phyloP scores from a whole-genome alignment of 768 basidiomycete genomes.

The Lactarius trivialis region DNA sequence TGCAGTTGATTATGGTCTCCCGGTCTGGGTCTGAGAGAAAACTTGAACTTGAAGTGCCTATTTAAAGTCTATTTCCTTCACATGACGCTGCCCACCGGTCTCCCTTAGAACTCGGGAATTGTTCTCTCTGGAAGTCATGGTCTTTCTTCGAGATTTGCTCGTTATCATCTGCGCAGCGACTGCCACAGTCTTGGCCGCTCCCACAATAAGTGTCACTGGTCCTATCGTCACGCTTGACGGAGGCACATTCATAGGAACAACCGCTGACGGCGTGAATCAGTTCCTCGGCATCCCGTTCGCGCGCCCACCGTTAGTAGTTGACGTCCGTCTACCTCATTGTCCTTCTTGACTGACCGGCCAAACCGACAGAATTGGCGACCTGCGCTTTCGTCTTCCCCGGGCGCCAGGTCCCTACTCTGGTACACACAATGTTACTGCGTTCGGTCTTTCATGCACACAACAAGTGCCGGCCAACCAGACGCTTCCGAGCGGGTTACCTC shows the following conservation, averaged over 20 bases:
- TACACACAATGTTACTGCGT: conserved; percentile 16
- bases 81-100: neutral
- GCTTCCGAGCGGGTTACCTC: neutral
- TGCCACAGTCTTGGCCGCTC: neutral
- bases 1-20: too few species aligned
- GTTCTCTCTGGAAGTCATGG: neutral
- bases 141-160: neutral
- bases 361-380: conserved; percentile 27
- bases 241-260: conserved; percentile 29
- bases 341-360: neutral
- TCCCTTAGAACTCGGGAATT: neutral
- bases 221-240: conserved; percentile 28
- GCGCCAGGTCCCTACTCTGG: conserved; percentile 16
- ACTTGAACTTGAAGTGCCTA: too few species aligned
- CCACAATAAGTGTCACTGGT: neutral
- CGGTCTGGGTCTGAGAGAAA: too few species aligned
- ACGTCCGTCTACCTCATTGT: neutral
- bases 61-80: too few species aligned
- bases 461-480: conserved; percentile 9
- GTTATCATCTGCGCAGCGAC: neutral
- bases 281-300: conserved; percentile 40
- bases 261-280: conserved; percentile 24
- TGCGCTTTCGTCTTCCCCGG: conserved; percentile 34
- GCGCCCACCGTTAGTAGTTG: conserved; percentile 31
- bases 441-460: conserved; percentile 26